Conservation (phyloP, 805 yeast genomes). For the Pichia rugopelliculosa region DNA sequence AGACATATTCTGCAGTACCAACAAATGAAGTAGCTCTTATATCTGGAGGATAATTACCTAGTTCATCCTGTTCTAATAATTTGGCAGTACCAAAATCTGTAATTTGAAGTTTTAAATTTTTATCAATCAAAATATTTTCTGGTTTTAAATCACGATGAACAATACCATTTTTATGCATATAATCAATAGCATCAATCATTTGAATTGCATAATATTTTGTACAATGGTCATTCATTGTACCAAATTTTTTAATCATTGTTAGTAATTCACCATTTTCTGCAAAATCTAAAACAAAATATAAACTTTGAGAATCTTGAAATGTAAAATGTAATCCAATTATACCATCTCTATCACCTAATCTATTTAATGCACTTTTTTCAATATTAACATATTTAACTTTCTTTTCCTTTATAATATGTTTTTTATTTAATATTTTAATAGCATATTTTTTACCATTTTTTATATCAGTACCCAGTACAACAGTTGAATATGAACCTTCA, state of each 20-base stretch:
- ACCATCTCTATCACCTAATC: conserved; percentile 49
- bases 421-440: conserved; percentile 66
- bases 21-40: conserved; percentile 74
- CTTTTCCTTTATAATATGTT: conserved; percentile 72
- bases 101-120: conserved; percentile 52
- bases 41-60: conserved; percentile 56
- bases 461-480: conserved; percentile 73
- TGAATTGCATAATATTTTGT: conserved; percentile 66
- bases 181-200: conserved; percentile 62
- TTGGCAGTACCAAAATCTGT: conserved; percentile 87
- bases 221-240: conserved; percentile 65
- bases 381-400: conserved; percentile 80
- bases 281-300: conserved; percentile 70
- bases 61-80: conserved; percentile 45
- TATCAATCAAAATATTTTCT: conserved; percentile 66
- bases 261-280: conserved; percentile 76
- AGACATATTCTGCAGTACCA: conserved; percentile 80
- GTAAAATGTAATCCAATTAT: conserved; percentile 67
- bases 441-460: conserved; percentile 62
- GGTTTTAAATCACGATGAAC: conserved; percentile 81
- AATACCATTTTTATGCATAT: conserved; percentile 68
- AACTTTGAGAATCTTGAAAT: conserved; percentile 66
- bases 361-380: conserved; percentile 71
- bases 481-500: conserved; percentile 95
- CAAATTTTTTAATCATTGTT: conserved; percentile 56